Evolutionary conservation across 768 basidiomycete genomes (phyloP), one percentile per base, ranked within the genome.

Genomic region (Serendipita sp.): DNA sequence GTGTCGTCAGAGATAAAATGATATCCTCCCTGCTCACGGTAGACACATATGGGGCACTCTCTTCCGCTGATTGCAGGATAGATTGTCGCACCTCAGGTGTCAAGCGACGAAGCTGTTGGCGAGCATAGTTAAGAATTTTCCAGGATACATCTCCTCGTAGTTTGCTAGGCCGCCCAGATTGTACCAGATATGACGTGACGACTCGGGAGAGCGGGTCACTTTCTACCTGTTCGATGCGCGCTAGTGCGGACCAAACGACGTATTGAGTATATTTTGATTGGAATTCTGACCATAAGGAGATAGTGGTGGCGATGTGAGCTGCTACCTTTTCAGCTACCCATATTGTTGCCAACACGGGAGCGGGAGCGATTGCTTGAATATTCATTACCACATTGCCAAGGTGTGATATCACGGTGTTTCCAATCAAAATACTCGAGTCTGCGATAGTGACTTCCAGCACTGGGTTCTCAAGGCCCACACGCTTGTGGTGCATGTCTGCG

Each of bases 181-280:
- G 89, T 26, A 93, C 81, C 34, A 94, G 78, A 69, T 82, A 90
- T 2, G 90, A 91, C 3, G 89, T 87, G 53, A 91, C 88, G 31
- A 83, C 88, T 33, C 87, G 82, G 22, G 90, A 91, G 14, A 90
- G 75, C 5, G 88, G 86, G 69, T 92, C 88, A 58, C 53, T 58
- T 58, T 58, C 26, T 11, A 26, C 53, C 9, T 24, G 14, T 4
- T 33, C 30, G 53, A 31, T 58, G 53, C n/a, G 30, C 13, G 65
- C 53, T 31, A 67, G 31, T 30, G 64, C 65, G 2, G 60, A 61
- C 65, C 62, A 64, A 7, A 64, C 17, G 16, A 60, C 53, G 31
- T 62, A 64, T 28, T 33, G 28, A 9, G 53, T 11, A 11, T 31
- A 31, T 24, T 22, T 31, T 9, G 53, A 30, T 24, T 20, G 24